Base-by-base conservation (phyloP, 2,329 filamentous ascomycete species). In the Penicillium sp. region DNA sequence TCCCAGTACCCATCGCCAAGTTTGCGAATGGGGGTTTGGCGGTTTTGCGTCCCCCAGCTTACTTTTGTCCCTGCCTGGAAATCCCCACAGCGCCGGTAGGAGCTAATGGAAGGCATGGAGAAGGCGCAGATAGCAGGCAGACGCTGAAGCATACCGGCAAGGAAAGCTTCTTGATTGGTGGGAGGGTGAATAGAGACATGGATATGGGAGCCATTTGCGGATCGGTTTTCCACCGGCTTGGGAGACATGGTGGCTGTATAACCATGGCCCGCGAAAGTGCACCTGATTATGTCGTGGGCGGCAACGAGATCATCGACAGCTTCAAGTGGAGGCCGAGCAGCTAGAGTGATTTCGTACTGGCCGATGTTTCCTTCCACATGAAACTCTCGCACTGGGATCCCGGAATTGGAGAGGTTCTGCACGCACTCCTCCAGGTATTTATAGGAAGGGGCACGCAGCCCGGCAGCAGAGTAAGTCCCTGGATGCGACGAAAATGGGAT, bases 1-100 rank as follows among this genome's bases (percentile, higher is more conserved):
- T 66, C 66, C 66, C 65, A 68, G 35, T 60, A 64, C 7, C 65
- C 54, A 3, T 57, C 4, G n/a, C 52, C 52, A 46, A 68, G 54
- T 54, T 66, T 62, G 3, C 65, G 57, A 9, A 68, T 49, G 2
- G 65, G 62, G 2, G 52, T 50, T 3, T 51, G 42, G 1, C 64
- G 53, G 16, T 53, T 56, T 47, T 67, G 52, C 1, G 64, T 65
- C 7, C 65, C 64, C 65, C 65, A 66, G 11, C 44, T 33, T 6
- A 61, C 58, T 4, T 37, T 13, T 16, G 59, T 37, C 2, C 65
- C 56, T 3, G 49, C 60, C 11, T 49, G 48, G 11, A 26, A 56
- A 19, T 45, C 42, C 8, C 42, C 45, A 4, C 57, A 14, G 14
- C 61, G 61, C 21, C 49, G 31, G 26, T 64, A 64, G 8, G 56